phyloP scores from a whole-genome alignment of 352 stramenopile genomes.

The Phytophthora uliginosa region DNA sequence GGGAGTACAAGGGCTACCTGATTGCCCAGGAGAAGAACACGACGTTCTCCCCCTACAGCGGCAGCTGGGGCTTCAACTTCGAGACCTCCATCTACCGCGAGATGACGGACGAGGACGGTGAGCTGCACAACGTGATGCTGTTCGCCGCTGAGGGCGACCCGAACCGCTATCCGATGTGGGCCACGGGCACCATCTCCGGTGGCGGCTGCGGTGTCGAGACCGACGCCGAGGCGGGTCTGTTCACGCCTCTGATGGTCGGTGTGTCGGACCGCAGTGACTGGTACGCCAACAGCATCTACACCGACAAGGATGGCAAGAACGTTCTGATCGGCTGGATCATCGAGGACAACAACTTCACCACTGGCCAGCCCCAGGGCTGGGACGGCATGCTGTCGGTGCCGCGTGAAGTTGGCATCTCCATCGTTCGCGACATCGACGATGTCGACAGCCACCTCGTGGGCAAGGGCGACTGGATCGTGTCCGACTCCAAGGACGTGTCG shows the following conservation, averaged over 20 bases:
- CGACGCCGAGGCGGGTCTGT: conserved; percentile 21
- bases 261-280: conserved; percentile 72
- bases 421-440: conserved; percentile 43
- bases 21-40: conserved; percentile 64
- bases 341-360: conserved; percentile 61
- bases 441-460: conserved; percentile 51
- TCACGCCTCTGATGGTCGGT: conserved; percentile 52
- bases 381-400: conserved; percentile 6
- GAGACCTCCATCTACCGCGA: conserved; percentile 69
- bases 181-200: conserved; percentile 41
- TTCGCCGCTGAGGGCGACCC: conserved; percentile 54
- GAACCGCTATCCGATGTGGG: conserved; percentile 63
- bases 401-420: too few relatives aligned
- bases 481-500: conserved; percentile 40
- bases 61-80: conserved; percentile 68
- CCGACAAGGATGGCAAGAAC: conserved; percentile 63
- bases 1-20: conserved; percentile 65
- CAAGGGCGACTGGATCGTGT: conserved; percentile 71
- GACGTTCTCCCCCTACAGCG: conserved; percentile 60
- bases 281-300: conserved; percentile 80
- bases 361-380: conserved; percentile 72
- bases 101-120: conserved; percentile 40
- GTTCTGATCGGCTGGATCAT: conserved; percentile 74
- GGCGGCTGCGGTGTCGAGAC: conserved; percentile 26
- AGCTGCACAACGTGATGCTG: conserved; percentile 62